These are phyloP conservation scores for Nemania diffusa DNA, from an alignment of 2,329 filamentous ascomycete species.

Conservation along the genomic window DNA sequence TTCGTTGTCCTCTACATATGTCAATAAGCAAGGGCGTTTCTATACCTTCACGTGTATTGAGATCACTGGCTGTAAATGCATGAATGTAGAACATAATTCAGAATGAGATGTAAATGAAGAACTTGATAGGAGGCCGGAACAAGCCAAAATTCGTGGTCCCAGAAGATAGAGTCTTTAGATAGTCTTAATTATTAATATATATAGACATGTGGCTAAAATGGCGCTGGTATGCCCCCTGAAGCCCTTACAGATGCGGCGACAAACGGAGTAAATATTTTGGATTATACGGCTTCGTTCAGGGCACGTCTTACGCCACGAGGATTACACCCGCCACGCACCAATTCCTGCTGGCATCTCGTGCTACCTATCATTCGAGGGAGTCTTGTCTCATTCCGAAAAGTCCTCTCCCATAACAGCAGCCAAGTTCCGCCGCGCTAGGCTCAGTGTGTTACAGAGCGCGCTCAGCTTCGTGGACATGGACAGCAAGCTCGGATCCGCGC, in stretches of 20 bases:
- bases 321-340: background rate
- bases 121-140: too few relatives aligned
- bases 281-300: background rate
- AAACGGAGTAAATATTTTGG: background rate
- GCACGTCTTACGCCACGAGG: background rate
- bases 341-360: background rate
- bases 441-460: conserved; percentile 78
- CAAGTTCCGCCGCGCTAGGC: conserved; percentile 75
- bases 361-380: background rate
- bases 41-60: too few relatives aligned
- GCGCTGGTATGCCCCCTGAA: too few relatives aligned
- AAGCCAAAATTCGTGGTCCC: too few relatives aligned
- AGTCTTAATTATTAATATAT: too few relatives aligned
- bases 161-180: too few relatives aligned
- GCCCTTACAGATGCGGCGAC: background rate
- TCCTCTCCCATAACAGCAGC: conserved; percentile 79
- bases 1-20: too few relatives aligned
- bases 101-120: too few relatives aligned
- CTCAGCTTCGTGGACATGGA: conserved; percentile 84
- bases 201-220: too few relatives aligned
- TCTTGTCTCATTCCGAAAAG: conserved; percentile 47
- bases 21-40: too few relatives aligned
- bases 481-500: conserved; percentile 86
- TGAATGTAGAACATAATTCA: too few relatives aligned
- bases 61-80: too few relatives aligned